These are phyloP conservation scores for Massariosphaeria phaeospora DNA, from an alignment of 495 filamentous ascomycete species.

Conservation along the genomic window DNA sequence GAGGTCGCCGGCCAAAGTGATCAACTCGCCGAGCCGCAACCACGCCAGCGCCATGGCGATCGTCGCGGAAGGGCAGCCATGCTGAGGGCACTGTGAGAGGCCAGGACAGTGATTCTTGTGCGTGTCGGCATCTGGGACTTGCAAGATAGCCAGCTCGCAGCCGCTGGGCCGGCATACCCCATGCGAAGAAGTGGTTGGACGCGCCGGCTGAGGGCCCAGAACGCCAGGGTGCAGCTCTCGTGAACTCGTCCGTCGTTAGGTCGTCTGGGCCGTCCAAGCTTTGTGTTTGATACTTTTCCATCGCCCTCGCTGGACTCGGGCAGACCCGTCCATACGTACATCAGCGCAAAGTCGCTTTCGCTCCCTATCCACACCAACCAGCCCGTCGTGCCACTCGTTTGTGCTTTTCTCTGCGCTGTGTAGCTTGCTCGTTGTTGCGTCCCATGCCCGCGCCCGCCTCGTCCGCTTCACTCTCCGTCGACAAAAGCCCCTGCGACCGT, in stretches of 20 bases:
- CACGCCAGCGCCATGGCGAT: too few relatives aligned
- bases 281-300: neutral
- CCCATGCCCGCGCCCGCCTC: constrained; percentile 5
- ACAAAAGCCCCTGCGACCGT: neutral
- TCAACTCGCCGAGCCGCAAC: too few relatives aligned
- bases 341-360: too few relatives aligned
- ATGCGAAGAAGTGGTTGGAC: too few relatives aligned
- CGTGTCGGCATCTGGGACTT: too few relatives aligned
- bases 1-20: too few relatives aligned
- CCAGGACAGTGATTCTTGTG: too few relatives aligned
- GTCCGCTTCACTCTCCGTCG: constrained; percentile 13
- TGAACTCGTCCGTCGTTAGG: constrained; percentile 1
- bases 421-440: neutral
- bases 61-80: too few relatives aligned
- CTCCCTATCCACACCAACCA: neutral
- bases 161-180: neutral
- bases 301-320: neutral
- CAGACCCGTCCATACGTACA: neutral
- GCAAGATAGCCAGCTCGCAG: neutral
- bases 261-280: neutral
- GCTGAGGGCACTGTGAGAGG: too few relatives aligned
- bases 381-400: neutral
- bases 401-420: neutral
- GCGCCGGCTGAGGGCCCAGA: too few relatives aligned
- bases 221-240: too few relatives aligned